phyloP scores from a whole-genome alignment of 1,139 yeast genomes.

The Yamadazyma dendronema region DNA sequence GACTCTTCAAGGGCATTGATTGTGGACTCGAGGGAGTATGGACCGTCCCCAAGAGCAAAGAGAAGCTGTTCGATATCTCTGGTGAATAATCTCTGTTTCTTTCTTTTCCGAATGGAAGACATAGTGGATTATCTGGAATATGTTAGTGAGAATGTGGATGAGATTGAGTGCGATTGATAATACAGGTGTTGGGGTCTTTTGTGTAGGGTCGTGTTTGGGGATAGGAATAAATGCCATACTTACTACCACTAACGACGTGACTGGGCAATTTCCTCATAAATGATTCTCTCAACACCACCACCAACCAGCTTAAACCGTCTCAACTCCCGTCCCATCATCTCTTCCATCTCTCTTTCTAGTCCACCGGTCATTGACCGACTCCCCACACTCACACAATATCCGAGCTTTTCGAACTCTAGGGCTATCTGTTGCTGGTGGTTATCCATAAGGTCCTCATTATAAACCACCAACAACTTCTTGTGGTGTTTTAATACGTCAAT shows the following conservation, averaged over 20 bases:
- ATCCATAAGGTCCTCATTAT: slow-evolving; percentile 71
- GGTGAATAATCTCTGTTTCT: slow-evolving; percentile 48
- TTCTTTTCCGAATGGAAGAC: slow-evolving; percentile 21
- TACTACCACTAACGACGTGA: no score
- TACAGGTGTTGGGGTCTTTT: no score
- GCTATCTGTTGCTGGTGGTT: slow-evolving; percentile 88
- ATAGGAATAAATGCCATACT: no score
- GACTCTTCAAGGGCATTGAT: slow-evolving; percentile 80
- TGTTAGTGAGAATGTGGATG: background rate
- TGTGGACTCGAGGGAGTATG: slow-evolving; percentile 74
- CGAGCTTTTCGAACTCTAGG: slow-evolving; percentile 12
- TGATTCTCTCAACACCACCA: background rate
- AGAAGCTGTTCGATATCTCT: slow-evolving; percentile 71
- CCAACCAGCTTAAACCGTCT: background rate
- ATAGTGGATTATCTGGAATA: slow-evolving; percentile 1
- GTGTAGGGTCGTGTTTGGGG: no score
- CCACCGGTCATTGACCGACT: slow-evolving; percentile 2
- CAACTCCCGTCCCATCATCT: background rate
- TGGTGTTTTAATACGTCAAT: slow-evolving; percentile 64
- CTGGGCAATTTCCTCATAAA: background rate
- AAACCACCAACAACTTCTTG: slow-evolving; percentile 65
- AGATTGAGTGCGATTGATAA: no score
- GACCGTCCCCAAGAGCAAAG: slow-evolving; percentile 85
- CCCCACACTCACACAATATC: slow-evolving; percentile 10
- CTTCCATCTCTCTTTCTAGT: background rate